Evolutionary conservation across 2,329 filamentous ascomycete genomes (phyloP), one percentile per base, ranked within the genome.

Genomic region (Gaeumannomyces tritici): DNA sequence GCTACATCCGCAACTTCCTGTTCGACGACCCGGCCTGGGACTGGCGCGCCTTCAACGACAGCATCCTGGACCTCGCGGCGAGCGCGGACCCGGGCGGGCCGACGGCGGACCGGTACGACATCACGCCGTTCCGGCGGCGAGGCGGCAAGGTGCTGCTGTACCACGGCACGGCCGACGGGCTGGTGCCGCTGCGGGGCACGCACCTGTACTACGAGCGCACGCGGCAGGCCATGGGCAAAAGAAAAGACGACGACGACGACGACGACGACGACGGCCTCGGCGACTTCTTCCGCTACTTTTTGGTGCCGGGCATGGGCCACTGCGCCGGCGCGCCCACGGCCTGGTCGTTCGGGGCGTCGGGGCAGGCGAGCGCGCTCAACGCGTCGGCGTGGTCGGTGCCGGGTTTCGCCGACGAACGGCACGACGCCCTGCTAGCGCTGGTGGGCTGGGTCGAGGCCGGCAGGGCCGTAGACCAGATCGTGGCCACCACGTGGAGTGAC

Each of bases 251-350:
- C 18, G 84, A 82, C 65, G 82, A 84, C 64, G 68, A 61, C 1
- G 69, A 77, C 27, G 82, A 83, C 1, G 70, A 77, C 27, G 82
- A 83, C 64, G 80, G 81, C 1, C 70, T 81, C 1, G 65, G 70
- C 2, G 82, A 84, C 63, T 81, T 81, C 68, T 85, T 82, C 70
- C 69, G 74, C 3, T 74, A 81, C 65, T 83, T 83, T 67, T 69
- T 73, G 4, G 75, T 83, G 7, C 80, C 80, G 1, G 82, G 81
- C 1, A 77, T 83, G 72, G 73, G 70, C 3, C 82, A 84, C 66
- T 85, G 83, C 62, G 64, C 63, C 33, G 63, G 65, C 31, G 68
- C 72, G 9, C 67, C 70, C 35, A 63, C 66, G 3, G 74, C 75
- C 6, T 76, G 72, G 71, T 69, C 71, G 61, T 70, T 77, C 54